Base-by-base conservation (phyloP, 2,329 filamentous ascomycete species). In the Talaromyces sp. region DNA sequence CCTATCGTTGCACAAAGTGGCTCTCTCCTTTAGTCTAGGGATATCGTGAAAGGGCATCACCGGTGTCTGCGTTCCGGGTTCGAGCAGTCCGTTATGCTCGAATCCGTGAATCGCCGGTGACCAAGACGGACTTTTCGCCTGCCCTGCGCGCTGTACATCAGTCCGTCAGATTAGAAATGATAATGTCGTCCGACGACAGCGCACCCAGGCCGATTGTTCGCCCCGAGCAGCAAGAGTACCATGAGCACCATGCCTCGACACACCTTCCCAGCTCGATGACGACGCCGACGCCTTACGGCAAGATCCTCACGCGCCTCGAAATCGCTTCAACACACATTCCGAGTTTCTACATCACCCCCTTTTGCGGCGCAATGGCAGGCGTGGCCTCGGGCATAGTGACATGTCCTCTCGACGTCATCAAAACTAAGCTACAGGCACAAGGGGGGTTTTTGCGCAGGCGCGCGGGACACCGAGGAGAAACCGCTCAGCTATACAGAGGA, bases 321-420 rank as follows among this genome's bases (percentile, higher is more conserved):
- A 72, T 78, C 63, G 74, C 79, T 67, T 78, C 80, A 52, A 79
- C 79, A 66, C 78, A 76, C 43, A 75, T 89, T 60, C 85, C 87
- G 35, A 81, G 84, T 65, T 78, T 80, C 60, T 84, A 83, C 66
- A 81, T 98, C 77, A 92, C 96, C 77, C 92, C 92, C 68, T 83
- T 97, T 64, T 90, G 92, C 50, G 95, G 95, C 64, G 94, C 93
- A 58, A 84, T 92, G 65, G 94, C 93, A 60, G 95, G 95, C 59
- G 92, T 98, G 73, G 93, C 92, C 25, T 97, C 93, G 8, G 95
- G 95, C 60, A 87, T 99, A 64, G 91, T 97, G 69, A 98, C 94
- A 62, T 99, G 95, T 77, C 95, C 95, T 49, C 88, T 99, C 71
- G 95, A 99, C 83, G 95, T 99, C 68, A 98, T 99, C 79, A 99